Evolutionary conservation across 352 stramenopile species (phyloP), one percentile per base, ranked within the genome.

Genomic region (Lagenidium sp.): DNA sequence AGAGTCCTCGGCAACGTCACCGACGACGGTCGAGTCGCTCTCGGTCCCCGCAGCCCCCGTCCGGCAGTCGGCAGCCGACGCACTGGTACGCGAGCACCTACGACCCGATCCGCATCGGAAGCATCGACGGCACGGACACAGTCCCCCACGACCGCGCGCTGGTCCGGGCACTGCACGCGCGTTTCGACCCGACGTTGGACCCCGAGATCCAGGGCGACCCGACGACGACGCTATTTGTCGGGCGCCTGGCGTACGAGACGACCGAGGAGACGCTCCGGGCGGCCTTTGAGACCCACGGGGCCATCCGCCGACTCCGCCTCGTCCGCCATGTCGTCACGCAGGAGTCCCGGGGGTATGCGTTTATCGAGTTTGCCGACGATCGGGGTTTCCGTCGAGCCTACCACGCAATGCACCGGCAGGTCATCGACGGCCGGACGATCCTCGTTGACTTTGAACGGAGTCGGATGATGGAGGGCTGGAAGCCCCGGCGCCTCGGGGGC

Each of bases 381-480:
- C 53, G 53, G 18, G 60, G 65, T 34, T 89, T 87, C 36, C 60
- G 65, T 43, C 49, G 46, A 23, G 80, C 80, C 6, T 90, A 88
- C 40, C 50, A 56, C 29, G 46, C 62, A 10, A 57, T 68, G n/a
- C 68, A 92, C 47, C 55, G 63, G 18, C 60, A 55, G 0, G 53
- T 65, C 31, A 59, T 90, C 35, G 80, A 92, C 35, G 77, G 70
- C 4, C 69, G 59, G 29, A 45, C 45, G 0, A 70, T 92, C 20
- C 59, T 92, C 11, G 80, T 90, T 29, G 80, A 90, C 28, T 92
- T 66, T 46, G 80, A 92, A 47, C 74, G 80, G 26, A 68, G 68
- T 40, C 67, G 80, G 24, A 70, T 86, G 25, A 88, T 93, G 75
- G 63, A 66, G 12, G 75, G 70, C 1, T 93, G 80, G 80, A 93